phyloP scores from a whole-genome alignment of 2,329 filamentous ascomycete genomes.

The Geosmithia putterillii region DNA sequence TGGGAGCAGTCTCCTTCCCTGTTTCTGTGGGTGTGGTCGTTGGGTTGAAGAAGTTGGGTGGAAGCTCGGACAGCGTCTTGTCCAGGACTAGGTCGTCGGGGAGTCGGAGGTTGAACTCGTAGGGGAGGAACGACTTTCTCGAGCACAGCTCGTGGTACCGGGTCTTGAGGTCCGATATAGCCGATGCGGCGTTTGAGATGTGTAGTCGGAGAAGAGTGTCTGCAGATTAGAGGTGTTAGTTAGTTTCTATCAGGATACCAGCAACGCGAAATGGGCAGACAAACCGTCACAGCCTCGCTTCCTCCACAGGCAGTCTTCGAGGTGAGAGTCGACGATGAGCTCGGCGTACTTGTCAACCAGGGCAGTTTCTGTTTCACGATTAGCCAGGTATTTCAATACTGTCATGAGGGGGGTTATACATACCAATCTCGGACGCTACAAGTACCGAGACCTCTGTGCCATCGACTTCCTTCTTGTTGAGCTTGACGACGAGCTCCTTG shows the following conservation, averaged over 20 bases:
- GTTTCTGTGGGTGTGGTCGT: background rate
- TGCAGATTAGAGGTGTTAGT: conserved; percentile 10
- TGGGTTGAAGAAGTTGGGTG: conserved; percentile 36
- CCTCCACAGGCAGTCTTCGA: conserved; percentile 75
- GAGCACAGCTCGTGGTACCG: conserved; percentile 53
- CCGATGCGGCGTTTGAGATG: conserved; percentile 47
- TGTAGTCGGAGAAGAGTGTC: conserved; percentile 49
- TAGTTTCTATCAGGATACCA: background rate
- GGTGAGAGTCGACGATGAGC: conserved; percentile 63
- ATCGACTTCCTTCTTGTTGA: conserved; percentile 48
- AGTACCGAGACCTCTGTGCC: conserved; percentile 40
- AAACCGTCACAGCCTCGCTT: conserved; percentile 76
- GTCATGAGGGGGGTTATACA: conserved; percentile 1
- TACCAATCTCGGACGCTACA: conserved; percentile 47
- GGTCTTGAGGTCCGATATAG: conserved; percentile 43
- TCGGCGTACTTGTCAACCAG: conserved; percentile 66
- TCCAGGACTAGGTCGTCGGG: conserved; percentile 41
- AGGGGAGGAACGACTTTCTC: conserved; percentile 44
- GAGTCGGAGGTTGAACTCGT: conserved; percentile 48
- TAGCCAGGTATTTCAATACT: conserved; percentile 4
- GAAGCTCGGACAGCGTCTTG: conserved; percentile 34
- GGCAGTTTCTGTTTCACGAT: conserved; percentile 35
- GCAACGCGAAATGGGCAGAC: conserved; percentile 4
- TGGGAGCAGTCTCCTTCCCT: conserved; percentile 1
- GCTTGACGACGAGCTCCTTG: conserved; percentile 70